phyloP scores from a whole-genome alignment of 164 flowering plant species.

The Euptelea pleiosperma region DNA sequence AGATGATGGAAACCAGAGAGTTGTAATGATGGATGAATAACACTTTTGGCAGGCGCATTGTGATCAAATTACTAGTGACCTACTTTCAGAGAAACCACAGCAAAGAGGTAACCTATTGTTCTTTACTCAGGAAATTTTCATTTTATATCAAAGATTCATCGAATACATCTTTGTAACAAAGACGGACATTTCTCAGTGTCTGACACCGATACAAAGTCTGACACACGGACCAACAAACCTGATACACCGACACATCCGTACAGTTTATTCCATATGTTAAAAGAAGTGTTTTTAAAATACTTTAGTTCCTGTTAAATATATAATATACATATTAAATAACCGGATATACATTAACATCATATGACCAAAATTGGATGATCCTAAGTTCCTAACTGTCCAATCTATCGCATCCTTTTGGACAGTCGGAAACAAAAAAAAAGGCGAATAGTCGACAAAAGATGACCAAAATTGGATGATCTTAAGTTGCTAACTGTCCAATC shows the following conservation, averaged over 20 bases:
- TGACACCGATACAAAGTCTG: too few relatives aligned
- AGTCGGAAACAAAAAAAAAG: too few relatives aligned
- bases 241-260: too few relatives aligned
- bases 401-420: not conserved
- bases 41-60: constrained; percentile 77
- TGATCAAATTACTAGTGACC: constrained; percentile 88
- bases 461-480: not conserved
- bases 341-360: too few relatives aligned
- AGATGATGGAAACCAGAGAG: not conserved
- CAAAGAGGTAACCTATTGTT: constrained; percentile 66
- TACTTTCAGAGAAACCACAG: constrained; percentile 97
- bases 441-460: too few relatives aligned
- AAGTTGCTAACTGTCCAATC: not conserved
- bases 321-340: too few relatives aligned
- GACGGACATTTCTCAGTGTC: too few relatives aligned
- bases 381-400: not conserved
- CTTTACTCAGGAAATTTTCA: not conserved
- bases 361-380: not conserved
- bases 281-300: too few relatives aligned
- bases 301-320: too few relatives aligned
- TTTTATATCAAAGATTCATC: not conserved
- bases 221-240: too few relatives aligned
- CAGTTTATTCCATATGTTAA: too few relatives aligned
- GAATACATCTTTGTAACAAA: too few relatives aligned
- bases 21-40: constrained; percentile 8